phyloP scores from a whole-genome alignment of 2,329 filamentous ascomycete genomes.

The Calonectria pauciramosa region DNA sequence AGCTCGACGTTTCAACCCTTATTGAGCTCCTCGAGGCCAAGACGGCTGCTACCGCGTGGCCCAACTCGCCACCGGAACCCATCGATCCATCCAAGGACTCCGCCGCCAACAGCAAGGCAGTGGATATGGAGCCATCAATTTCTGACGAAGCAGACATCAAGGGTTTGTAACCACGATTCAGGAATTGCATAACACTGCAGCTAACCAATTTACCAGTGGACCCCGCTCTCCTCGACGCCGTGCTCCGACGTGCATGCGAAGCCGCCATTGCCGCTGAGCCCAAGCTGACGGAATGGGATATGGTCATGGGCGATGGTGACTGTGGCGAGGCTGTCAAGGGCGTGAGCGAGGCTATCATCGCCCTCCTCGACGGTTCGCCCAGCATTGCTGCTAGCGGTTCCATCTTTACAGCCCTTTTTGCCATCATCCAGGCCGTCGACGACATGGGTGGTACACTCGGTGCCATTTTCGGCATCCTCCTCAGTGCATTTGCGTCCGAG shows the following conservation, averaged over 20 bases:
- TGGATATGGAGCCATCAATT: conserved; percentile 18
- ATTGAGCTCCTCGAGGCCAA: conserved; percentile 8
- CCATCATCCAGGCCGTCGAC: conserved; percentile 63
- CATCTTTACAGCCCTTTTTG: conserved; percentile 45
- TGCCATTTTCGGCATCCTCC: conserved; percentile 49
- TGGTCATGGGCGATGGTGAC: conserved; percentile 75
- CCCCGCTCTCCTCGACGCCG: neutral
- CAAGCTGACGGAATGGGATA: conserved; percentile 46
- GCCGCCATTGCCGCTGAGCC: conserved; percentile 19
- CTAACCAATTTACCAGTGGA: conserved; percentile 13
- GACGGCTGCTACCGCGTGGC: conserved; percentile 17
- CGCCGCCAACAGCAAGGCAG: neutral
- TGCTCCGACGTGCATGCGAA: conserved; percentile 15
- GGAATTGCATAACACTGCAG: neutral
- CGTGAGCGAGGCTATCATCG: conserved; percentile 44
- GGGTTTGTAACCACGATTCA: neutral
- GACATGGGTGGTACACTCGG: conserved; percentile 55
- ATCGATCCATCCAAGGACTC: neutral
- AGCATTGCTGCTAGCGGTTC: conserved; percentile 47
- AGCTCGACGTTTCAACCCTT: neutral
- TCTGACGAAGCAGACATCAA: conserved; percentile 14
- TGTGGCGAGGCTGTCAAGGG: conserved; percentile 58
- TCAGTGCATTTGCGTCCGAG: conserved; percentile 60
- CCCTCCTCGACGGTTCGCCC: conserved; percentile 42
- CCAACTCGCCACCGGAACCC: neutral